Evolutionary conservation across 176 grass and related monocot genomes (phyloP).

Genomic region (Urochloa ruziziensis): DNA sequence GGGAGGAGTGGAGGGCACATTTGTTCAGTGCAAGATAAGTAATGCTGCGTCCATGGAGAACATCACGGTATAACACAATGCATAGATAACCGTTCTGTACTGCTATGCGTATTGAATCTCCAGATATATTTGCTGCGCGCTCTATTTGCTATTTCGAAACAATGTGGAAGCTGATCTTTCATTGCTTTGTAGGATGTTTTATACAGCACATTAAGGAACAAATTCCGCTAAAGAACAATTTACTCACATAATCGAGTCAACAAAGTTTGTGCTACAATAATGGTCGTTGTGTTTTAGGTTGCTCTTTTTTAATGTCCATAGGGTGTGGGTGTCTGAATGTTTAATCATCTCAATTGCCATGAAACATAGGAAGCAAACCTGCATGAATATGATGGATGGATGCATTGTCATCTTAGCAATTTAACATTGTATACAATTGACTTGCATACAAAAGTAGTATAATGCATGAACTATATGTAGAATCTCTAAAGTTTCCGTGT

Average conservation of each 20-base stretch:
- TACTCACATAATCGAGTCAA: neutral
- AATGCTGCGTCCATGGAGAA: neutral
- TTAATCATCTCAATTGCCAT: neutral
- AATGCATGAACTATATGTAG: neutral
- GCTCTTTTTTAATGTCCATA: neutral
- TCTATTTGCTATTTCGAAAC: neutral
- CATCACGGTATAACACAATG: neutral
- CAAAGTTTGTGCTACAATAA: slow-evolving; percentile 1
- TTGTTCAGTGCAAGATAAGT: neutral
- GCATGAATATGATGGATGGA: neutral
- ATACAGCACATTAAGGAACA: neutral
- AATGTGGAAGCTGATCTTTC: neutral
- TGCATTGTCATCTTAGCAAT: neutral
- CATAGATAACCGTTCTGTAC: neutral
- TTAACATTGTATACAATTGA: neutral
- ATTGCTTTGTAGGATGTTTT: neutral
- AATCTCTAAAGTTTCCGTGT: neutral
- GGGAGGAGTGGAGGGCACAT: neutral
- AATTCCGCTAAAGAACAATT: neutral
- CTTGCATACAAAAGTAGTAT: neutral
- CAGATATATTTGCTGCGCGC: no score
- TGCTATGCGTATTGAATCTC: neutral
- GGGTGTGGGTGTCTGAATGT: neutral
- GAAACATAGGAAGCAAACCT: neutral
- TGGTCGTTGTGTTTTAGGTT: neutral